Evolutionary conservation across 805 yeast genomes (phyloP).

Genomic region (Groenewaldozyma salmanticensis): DNA sequence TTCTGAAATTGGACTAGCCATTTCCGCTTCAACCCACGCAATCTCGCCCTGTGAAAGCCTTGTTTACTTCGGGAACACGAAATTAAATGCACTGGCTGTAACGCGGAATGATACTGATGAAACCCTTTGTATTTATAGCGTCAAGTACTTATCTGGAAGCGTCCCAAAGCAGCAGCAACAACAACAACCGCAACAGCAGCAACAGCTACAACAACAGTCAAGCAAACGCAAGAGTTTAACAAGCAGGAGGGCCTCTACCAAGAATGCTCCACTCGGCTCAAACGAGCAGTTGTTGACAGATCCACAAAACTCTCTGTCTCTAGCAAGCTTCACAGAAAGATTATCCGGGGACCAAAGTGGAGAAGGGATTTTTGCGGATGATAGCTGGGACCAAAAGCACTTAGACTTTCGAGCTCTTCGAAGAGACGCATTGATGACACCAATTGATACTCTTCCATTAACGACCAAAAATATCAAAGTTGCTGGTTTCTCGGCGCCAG

Average conservation of each 20-base stretch:
- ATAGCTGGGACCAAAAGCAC: no score
- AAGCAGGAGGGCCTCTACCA: no score
- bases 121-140: constrained; percentile 45
- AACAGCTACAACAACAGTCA: constrained; percentile 4
- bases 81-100: constrained; percentile 40
- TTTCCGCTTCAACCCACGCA: constrained; percentile 59
- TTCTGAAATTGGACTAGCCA: constrained; percentile 60
- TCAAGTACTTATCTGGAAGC: constrained; percentile 30
- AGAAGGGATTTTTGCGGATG: neutral
- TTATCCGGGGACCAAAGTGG: neutral
- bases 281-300: no score
- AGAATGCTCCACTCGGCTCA: no score
- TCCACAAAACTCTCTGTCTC: no score
- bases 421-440: constrained; percentile 65
- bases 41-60: constrained; percentile 50
- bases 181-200: neutral
- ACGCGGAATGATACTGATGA: constrained; percentile 43
- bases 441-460: no score
- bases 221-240: no score
- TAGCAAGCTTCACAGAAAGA: neutral
- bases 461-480: no score
- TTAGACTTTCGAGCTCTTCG: no score
- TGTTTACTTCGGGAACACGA: constrained; percentile 40
- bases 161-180: no score
- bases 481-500: no score